Percentiles rank a stretch among this genome's conserved stretches.
phyloP scores from a whole-genome alignment of 2,329 filamentous ascomycete species.

The Raffaelea arxii region DNA sequence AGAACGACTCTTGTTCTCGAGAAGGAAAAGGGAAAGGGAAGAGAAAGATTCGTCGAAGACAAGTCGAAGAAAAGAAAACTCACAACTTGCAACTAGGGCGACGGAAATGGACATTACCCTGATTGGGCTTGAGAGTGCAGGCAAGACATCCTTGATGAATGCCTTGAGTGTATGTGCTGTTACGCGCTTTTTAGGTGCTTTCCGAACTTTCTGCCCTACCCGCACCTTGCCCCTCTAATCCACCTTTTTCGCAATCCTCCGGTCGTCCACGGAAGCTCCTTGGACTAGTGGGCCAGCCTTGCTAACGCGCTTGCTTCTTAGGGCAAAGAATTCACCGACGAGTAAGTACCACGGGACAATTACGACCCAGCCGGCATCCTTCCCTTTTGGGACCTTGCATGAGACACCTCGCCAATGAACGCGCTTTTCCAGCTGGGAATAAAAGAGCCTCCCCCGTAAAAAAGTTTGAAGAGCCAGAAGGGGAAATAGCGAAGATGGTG shows the following conservation, averaged over 20 bases:
- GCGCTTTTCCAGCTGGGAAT: neutral
- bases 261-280: too few species aligned
- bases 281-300: too few species aligned
- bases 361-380: slow-evolving; percentile 17
- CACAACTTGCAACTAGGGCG: slow-evolving; percentile 68
- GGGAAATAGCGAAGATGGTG: too few species aligned
- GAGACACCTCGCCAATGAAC: slow-evolving; percentile 9
- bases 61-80: too few species aligned
- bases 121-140: slow-evolving; percentile 95
- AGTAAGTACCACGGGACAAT: slow-evolving; percentile 53
- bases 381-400: slow-evolving; percentile 5
- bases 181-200: too few species aligned
- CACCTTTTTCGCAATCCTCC: too few species aligned
- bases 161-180: slow-evolving; percentile 78
- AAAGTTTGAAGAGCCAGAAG: too few species aligned
- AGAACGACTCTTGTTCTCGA: neutral
- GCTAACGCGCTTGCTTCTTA: slow-evolving; percentile 24
- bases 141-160: slow-evolving; percentile 89
- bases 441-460: too few species aligned
- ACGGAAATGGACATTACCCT: slow-evolving; percentile 99
- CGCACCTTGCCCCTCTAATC: slow-evolving; percentile 2
- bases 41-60: too few species aligned
- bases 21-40: neutral
- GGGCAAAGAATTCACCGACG: slow-evolving; percentile 97
- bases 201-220: neutral